Base-by-base conservation (phyloP, 1,139 yeast species). In the Insectozyma bohioensis region DNA sequence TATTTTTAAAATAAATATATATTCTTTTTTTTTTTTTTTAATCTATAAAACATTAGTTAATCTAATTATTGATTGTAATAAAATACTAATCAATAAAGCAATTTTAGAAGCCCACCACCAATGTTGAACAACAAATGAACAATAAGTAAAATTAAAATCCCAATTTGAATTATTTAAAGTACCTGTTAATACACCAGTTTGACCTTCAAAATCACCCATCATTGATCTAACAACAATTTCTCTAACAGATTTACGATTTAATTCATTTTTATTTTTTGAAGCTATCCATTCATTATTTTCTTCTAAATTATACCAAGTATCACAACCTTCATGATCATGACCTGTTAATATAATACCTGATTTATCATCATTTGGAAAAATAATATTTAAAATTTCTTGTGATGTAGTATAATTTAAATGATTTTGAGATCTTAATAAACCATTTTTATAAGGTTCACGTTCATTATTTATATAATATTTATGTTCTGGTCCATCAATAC, bases 181-280 rank as follows among this genome's bases (percentile, higher is more conserved):
- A 2, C 95, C 97, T 1, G 88, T 80, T 42, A 92, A 61, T 12
- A 92, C 60, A 0, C 97, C 98, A 1, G 92, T 76, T 49, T 85
- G 86, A 2, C 98, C 98, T 35, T 82, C 85, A 50, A 69, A 92
- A 53, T 90, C 96, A 9, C 97, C 98, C 98, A 92, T 92, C 81
- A 90, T 85, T 21, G 96, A 78, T 37, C 88, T 68, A 9, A 92
- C 97, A 0, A 95, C 94, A 32, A 85, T 65, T 56, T 92, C 98
- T 34, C 81, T 68, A 9, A 90, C 63, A 15, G 71, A 62, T 14
- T 58, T 52, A 16, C 61, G 56, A 12, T 54, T 52, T 2, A 54
- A 22, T 7, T 42, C 41, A 5, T 42, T 29, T 16, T 53, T 49
- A 11, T 57, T 53, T 39, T 68, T 72, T 2, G 80, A 67, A 0